Evolutionary conservation across 2,329 filamentous ascomycete genomes (phyloP).

Genomic region (Didymella keratinophila): DNA sequence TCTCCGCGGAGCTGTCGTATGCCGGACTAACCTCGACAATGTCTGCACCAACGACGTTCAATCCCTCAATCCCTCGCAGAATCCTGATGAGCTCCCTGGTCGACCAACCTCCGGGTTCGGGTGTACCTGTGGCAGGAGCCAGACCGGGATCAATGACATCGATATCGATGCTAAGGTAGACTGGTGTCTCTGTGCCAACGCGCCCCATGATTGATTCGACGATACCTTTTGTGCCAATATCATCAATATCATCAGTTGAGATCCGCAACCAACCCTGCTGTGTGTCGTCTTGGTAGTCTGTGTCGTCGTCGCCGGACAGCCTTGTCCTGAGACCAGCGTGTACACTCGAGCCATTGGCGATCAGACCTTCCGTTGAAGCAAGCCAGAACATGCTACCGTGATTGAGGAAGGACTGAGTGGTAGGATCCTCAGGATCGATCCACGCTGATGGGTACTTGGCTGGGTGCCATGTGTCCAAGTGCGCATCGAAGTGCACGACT

Average conservation of each 20-base stretch:
- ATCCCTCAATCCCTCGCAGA: conserved; percentile 77
- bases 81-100: conserved; percentile 87
- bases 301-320: conserved; percentile 69
- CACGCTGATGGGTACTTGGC: conserved; percentile 81
- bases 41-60: conserved; percentile 89
- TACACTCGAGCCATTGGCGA: conserved; percentile 76
- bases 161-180: conserved; percentile 83
- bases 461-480: conserved; percentile 88
- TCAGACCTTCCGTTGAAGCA: conserved; percentile 79
- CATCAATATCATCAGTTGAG: conserved; percentile 86
- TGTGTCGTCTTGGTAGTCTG: conserved; percentile 75
- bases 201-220: conserved; percentile 73
- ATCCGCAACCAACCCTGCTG: conserved; percentile 82
- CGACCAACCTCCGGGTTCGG: conserved; percentile 91
- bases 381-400: conserved; percentile 95
- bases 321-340: conserved; percentile 85
- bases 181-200: conserved; percentile 76
- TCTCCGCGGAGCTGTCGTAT: conserved; percentile 82
- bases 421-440: conserved; percentile 60
- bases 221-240: conserved; percentile 75
- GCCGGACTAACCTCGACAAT: conserved; percentile 88
- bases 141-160: conserved; percentile 79
- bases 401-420: conserved; percentile 77
- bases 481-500: conserved; percentile 63
- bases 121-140: conserved; percentile 83